Base-by-base conservation (phyloP, 1,139 yeast genomes). In the Debaryomyces coudertii region DNA sequence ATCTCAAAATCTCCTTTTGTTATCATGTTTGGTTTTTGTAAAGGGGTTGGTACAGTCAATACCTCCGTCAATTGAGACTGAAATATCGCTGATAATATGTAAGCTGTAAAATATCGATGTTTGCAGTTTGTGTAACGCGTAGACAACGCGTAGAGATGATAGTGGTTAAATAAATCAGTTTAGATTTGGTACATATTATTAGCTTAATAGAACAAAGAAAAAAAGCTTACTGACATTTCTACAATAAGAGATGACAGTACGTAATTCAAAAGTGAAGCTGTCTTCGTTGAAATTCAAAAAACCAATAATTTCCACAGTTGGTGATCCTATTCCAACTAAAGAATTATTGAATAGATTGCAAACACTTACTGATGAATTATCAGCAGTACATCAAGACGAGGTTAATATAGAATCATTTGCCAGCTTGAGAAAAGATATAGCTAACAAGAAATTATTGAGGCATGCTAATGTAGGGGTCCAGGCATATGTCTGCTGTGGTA, bases 381-480 rank as follows among this genome's bases (percentile, higher is more conserved):
- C 87, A 1, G 65, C 76, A 3, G 57, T 85, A 7, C 85, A 83
- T 44, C 93, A 85, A 55, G 89, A 83, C 27, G 67, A 69, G 25
- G 75, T 79, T 15, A 79, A 85, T 45, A 52, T 77, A 1, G 53
- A 58, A 7, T 67, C 79, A 0, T 60, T 84, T 33, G 71, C 77
- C 29, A 50, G 55, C 5, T 66, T 85, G 15, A 78, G 80, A 47
- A 63, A 68, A 25, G 84, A 82, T 42, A 69, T 90, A 39, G 71
- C 79, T 5, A 79, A 80, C 53, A 76, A 76, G 48, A 86, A 84
- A 55, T 66, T 89, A 16, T 53, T 87, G 7, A 73, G 69, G 34
- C 86, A 86, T 57, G 70, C 80, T 44, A 90, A 89, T 57, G 54
- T 65, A 3, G 95, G 95, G 3, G 83, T 90, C 3, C 87, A 84